These are phyloP conservation scores for Calocybe gangraenosa DNA, from an alignment of 768 basidiomycete genomes.

Conservation along the genomic window DNA sequence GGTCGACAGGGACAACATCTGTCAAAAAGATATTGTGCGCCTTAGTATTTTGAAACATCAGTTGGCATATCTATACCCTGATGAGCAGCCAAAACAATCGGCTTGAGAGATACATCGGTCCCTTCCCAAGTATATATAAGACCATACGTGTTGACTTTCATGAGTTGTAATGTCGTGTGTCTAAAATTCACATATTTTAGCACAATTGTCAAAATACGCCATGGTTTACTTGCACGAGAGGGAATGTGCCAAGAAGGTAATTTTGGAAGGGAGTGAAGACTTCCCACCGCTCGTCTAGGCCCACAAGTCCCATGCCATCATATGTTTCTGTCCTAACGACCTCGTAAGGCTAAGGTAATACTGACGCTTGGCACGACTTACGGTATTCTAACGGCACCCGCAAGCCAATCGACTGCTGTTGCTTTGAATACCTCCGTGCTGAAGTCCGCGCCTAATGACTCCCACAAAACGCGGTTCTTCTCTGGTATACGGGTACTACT, in stretches of 20 bases:
- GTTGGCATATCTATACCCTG: slow-evolving; percentile 40
- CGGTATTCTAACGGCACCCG: slow-evolving; percentile 45
- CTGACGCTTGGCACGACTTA: slow-evolving; percentile 18
- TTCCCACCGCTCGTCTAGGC: slow-evolving; percentile 51
- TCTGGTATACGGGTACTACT: slow-evolving; percentile 34
- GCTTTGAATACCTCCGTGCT: slow-evolving; percentile 33
- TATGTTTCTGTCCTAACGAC: slow-evolving; percentile 45
- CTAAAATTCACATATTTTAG: slow-evolving; percentile 27
- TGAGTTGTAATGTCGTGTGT: slow-evolving; percentile 53
- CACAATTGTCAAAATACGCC: not conserved
- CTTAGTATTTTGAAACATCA: not conserved
- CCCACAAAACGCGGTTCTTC: slow-evolving; percentile 35
- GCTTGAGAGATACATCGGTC: slow-evolving; percentile 56
- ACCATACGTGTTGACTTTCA: slow-evolving; percentile 73
- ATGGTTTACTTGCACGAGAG: slow-evolving; percentile 49
- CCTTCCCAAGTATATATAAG: slow-evolving; percentile 75
- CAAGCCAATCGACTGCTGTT: slow-evolving; percentile 40
- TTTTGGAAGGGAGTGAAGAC: slow-evolving; percentile 50
- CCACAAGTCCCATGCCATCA: slow-evolving; percentile 44
- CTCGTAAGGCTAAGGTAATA: not conserved
- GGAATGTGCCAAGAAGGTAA: slow-evolving; percentile 50
- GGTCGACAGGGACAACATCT: slow-evolving; percentile 65
- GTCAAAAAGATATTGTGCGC: not conserved
- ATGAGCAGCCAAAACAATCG: slow-evolving; percentile 64
- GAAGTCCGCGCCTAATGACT: slow-evolving; percentile 25